Evolutionary conservation across 441 rosid species (phyloP).

Genomic region (Gossypium lobatum): DNA sequence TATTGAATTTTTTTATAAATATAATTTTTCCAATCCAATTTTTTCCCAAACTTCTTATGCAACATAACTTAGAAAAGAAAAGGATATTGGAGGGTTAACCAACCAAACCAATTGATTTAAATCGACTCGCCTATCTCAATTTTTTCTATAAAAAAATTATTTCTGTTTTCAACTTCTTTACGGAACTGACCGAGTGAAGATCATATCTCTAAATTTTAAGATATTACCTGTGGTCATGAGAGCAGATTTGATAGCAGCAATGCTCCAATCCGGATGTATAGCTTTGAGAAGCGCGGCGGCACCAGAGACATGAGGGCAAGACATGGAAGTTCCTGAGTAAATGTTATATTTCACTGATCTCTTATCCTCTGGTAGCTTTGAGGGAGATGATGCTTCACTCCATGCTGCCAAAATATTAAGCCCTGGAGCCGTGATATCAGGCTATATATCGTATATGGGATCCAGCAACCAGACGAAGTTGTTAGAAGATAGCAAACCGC

Average conservation of each 20-base stretch:
- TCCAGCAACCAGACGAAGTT: too few relatives aligned
- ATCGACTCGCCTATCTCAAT: too few relatives aligned
- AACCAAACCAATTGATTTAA: too few relatives aligned
- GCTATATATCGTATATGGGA: slow-evolving; percentile 26
- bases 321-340: slow-evolving; percentile 74
- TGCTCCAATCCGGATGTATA: slow-evolving; percentile 70
- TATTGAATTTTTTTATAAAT: too few relatives aligned
- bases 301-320: slow-evolving; percentile 81
- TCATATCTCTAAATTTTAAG: background rate
- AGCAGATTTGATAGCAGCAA: slow-evolving; percentile 79
- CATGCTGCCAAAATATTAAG: slow-evolving; percentile 73
- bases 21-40: too few relatives aligned
- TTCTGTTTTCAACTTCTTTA: too few relatives aligned
- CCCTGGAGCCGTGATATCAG: slow-evolving; percentile 79
- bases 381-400: slow-evolving; percentile 46
- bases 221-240: slow-evolving; percentile 64
- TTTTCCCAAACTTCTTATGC: too few relatives aligned
- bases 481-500: background rate
- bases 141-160: too few relatives aligned
- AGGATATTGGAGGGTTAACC: too few relatives aligned
- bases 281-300: slow-evolving; percentile 65
- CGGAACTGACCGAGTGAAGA: too few relatives aligned
- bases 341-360: slow-evolving; percentile 33
- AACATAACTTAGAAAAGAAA: too few relatives aligned
- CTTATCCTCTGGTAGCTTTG: slow-evolving; percentile 31